Evolutionary conservation across 495 filamentous ascomycete species (phyloP).

Genomic region (Delitschia confertaspora): DNA sequence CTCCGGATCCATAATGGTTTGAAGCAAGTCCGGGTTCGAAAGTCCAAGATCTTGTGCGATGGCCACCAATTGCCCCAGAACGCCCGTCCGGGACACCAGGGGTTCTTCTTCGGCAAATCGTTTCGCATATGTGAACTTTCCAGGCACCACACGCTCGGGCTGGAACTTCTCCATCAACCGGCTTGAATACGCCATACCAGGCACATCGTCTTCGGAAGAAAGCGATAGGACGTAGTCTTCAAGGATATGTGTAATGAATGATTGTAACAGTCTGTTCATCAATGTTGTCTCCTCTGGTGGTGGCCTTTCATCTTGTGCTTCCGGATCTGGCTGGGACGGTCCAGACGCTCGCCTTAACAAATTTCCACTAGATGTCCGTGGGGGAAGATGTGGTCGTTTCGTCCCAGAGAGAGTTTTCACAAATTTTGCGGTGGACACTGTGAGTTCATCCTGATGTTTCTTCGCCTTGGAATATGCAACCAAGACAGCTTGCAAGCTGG

Average conservation of each 20-base stretch:
- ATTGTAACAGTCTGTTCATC: slow-evolving; percentile 64
- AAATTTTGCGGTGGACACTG: slow-evolving; percentile 64
- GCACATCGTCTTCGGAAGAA: slow-evolving; percentile 43
- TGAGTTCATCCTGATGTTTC: slow-evolving; percentile 52
- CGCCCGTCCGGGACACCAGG: slow-evolving; percentile 55
- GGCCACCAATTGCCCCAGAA: slow-evolving; percentile 68
- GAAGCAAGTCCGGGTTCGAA: slow-evolving; percentile 43
- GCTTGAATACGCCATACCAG: slow-evolving; percentile 67
- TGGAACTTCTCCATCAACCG: slow-evolving; percentile 63
- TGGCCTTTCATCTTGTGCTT: slow-evolving; percentile 51
- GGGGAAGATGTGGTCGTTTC: slow-evolving; percentile 66
- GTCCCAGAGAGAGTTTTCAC: slow-evolving; percentile 63
- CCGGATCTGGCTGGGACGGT: slow-evolving; percentile 64
- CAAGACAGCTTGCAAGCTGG: slow-evolving; percentile 69
- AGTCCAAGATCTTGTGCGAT: slow-evolving; percentile 56
- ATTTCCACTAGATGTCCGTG: slow-evolving; percentile 55
- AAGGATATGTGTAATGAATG: slow-evolving; percentile 75
- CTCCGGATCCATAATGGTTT: slow-evolving; percentile 35
- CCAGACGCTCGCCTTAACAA: slow-evolving; percentile 26
- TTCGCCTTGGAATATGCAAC: slow-evolving; percentile 49
- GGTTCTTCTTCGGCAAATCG: slow-evolving; percentile 54
- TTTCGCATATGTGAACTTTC: slow-evolving; percentile 49
- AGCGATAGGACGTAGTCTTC: slow-evolving; percentile 65
- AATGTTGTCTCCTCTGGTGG: slow-evolving; percentile 49
- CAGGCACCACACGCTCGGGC: slow-evolving; percentile 50